Evolutionary conservation across 495 filamentous ascomycete species (phyloP), one percentile per base, ranked within the genome.

Genomic region (Xylaria telfairii): DNA sequence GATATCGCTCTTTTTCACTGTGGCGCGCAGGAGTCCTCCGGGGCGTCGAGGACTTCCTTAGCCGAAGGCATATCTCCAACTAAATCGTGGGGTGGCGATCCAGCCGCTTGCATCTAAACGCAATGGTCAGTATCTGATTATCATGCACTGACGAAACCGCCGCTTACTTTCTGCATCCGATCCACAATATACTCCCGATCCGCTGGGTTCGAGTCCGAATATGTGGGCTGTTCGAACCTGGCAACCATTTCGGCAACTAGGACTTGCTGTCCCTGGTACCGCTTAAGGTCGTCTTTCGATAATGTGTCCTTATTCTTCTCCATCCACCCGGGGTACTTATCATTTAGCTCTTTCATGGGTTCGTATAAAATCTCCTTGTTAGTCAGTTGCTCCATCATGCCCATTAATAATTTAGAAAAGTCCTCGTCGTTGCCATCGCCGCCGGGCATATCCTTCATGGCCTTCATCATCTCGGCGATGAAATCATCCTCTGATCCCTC

Each of bases 321-420:
- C 77, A 99, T 83, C 96, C 96, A 99, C 4, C 79, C 87, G 0
- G 92, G 94, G 76, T 95, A 99, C 80, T 97, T 98, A 30, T 91
- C 90, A 76, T 95, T 84, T 71, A 98, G 81, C 81, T 99, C 96
- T 83, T 96, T 97, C 95, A 99, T 98, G 19, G 96, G 96, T 82
- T 98, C 95, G 75, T 99, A 98, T 53, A 99, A 83, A 69, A 99
- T 97, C 76, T 99, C 96, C 84, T 97, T 98, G 77, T 96, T 96
- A 2, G 96, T 98, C 67, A 99, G 84, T 80, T 99, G 94, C 80
- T 98, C 93, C 95, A 99, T 98, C 93, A 98, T 97, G 34, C 91
- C 92, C 84, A 96, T 85, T 39, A 98, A 86, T 90, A 98, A 92
- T 81, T 96, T 95, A 32, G 91, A 92, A 74, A 98, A 91, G 71